These are phyloP conservation scores for Haematococcus lacustris DNA, from an alignment of 139 green algal genomes.

Conservation along the genomic window DNA sequence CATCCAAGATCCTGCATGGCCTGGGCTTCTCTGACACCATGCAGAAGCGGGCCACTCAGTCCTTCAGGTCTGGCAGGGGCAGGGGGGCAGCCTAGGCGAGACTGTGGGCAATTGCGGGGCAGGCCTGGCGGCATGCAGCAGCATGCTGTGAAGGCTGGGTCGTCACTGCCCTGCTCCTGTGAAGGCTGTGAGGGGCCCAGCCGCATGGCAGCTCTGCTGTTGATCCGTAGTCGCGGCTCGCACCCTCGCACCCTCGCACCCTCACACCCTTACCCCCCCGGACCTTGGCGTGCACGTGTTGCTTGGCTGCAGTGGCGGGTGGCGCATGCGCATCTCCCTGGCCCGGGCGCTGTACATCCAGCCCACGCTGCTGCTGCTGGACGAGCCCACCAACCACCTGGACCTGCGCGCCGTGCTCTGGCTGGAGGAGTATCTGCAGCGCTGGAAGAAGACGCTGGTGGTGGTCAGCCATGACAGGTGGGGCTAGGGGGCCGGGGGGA, in stretches of 20 bases:
- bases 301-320: constrained; percentile 63
- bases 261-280: too few relatives aligned
- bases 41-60: constrained; percentile 72
- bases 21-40: constrained; percentile 89
- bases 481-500: too few relatives aligned
- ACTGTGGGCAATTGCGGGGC: too few relatives aligned
- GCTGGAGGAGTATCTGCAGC: constrained; percentile 84
- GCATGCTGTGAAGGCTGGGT: too few relatives aligned
- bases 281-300: background rate
- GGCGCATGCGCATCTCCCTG: constrained; percentile 98
- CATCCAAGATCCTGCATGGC: constrained; percentile 95
- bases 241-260: too few relatives aligned
- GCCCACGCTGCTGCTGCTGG: constrained; percentile 95
- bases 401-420: constrained; percentile 85
- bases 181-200: too few relatives aligned
- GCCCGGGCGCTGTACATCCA: constrained; percentile 97
- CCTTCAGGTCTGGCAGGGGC: constrained; percentile 79
- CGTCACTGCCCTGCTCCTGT: too few relatives aligned
- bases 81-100: too few relatives aligned
- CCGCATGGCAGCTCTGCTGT: too few relatives aligned
- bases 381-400: constrained; percentile 99
- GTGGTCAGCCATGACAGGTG: constrained; percentile 92
- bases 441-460: constrained; percentile 99
- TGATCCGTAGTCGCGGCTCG: too few relatives aligned
- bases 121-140: too few relatives aligned